Percentiles rank a stretch among this genome's conserved stretches.
Evolutionary conservation across 805 yeast species (phyloP).

Genomic region (Starmerella stigmatis): DNA sequence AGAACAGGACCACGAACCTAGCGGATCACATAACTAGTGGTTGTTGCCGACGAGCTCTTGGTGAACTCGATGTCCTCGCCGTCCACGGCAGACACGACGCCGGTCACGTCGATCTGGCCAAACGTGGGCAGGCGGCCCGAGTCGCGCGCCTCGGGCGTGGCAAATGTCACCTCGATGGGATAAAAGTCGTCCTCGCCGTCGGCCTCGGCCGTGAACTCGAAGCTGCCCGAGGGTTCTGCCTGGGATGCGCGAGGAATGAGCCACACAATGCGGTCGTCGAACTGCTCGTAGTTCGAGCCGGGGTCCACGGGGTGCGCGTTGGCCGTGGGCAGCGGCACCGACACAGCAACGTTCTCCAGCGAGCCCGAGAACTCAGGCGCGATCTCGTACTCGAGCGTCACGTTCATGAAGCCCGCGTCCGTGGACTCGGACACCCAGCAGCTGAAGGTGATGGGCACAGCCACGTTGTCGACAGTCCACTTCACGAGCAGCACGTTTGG

Average conservation of each 20-base stretch:
- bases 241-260: conserved; percentile 43
- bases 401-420: conserved; percentile 51
- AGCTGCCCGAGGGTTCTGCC: conserved; percentile 51
- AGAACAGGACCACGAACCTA: conserved; percentile 7
- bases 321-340: conserved; percentile 58
- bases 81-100: conserved; percentile 41
- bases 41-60: conserved; percentile 18
- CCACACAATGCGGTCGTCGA: conserved; percentile 66
- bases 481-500: conserved; percentile 82
- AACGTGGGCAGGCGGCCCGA: conserved; percentile 38
- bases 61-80: conserved; percentile 25
- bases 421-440: conserved; percentile 65
- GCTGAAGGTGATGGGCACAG: conserved; percentile 62
- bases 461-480: conserved; percentile 61
- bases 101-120: conserved; percentile 55
- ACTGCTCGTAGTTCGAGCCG: conserved; percentile 32
- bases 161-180: conserved; percentile 72
- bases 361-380: conserved; percentile 38
- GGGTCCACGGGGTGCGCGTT: conserved; percentile 41
- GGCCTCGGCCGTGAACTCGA: conserved; percentile 68
- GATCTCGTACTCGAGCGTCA: conserved; percentile 83
- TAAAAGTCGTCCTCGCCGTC: conserved; percentile 72
- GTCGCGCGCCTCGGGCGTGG: conserved; percentile 27
- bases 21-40: conserved; percentile 23
- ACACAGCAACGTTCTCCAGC: conserved; percentile 44